Evolutionary conservation across 202 grass and related monocot genomes (phyloP), one percentile per base, ranked within the genome.

Genomic region (Zizania palustris): DNA sequence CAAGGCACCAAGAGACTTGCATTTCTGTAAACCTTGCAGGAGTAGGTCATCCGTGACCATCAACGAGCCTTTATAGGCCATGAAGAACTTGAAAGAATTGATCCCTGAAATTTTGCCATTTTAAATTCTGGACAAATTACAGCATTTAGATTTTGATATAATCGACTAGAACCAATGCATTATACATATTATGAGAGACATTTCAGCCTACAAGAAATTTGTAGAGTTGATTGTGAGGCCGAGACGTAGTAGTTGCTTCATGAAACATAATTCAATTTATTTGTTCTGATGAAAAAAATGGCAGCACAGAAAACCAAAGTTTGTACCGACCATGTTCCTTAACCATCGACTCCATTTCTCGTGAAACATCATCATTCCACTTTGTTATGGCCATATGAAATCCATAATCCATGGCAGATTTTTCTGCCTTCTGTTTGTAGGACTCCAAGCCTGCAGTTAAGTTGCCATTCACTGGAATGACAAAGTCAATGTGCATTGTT

Each of bases 41-140:
- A 98, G 86, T 55, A 92, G 89, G 61, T 98, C 95, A 85, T 98
- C 95, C 0, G 76, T 92, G 60, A 98, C 82, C 95, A 95, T 98
- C 22, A 98, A 69, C 3, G 95, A 86, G 36, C 95, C 95, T 82
- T 98, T 98, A 58, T 98, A 98, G 78, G 95, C 91, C 95, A 98
- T 98, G 81, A 98, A 98, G 68, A 98, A 98, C 83, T 98, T 98
- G 87, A 98, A 98, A 80, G 95, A 98, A 75, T 98, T 98, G 85
- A 98, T 98, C 11, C 94, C 94, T 97, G 84, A 62, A 83, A 58
- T 63, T 77, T 65, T 43, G 13, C 9, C 18, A 86, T 58, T 49
- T 57, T 20, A 55, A 22, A 11, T 38, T 54, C 34, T 50, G 4
- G 2, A 10, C 15, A 74, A 41, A 59, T 21, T 49, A 46, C 0